Evolutionary conservation across 148 eudicot species (phyloP).

Genomic region (Selenicereus undatus): DNA sequence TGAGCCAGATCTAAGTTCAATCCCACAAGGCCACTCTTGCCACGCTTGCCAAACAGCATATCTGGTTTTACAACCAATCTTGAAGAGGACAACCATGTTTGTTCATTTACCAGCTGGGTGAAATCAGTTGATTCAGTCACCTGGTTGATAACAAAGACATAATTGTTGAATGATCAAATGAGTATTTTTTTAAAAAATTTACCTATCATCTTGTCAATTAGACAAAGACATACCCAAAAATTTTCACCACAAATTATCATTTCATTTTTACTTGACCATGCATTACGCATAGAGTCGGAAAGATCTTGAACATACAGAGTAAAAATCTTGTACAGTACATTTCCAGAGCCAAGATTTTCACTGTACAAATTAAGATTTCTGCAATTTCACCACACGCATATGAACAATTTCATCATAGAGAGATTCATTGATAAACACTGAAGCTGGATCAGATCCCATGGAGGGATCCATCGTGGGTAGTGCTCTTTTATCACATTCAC

Average conservation of each 20-base stretch:
- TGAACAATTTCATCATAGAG: not conserved
- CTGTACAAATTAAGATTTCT: not conserved
- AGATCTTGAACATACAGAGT: not conserved
- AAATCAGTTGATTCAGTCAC: constrained; percentile 64
- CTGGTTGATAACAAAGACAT: constrained; percentile 26
- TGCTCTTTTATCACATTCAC: not conserved
- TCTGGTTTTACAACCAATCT: constrained; percentile 81
- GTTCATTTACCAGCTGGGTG: constrained; percentile 47
- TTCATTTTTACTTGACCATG: not conserved
- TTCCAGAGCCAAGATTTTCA: not conserved
- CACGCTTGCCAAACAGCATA: constrained; percentile 90
- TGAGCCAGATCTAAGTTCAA: constrained; percentile 75
- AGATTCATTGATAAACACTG: not conserved
- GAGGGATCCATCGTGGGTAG: not conserved
- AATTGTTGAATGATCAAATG: not conserved
- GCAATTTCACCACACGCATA: not conserved
- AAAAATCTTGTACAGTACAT: not conserved
- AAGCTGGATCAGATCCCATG: not conserved
- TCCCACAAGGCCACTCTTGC: constrained; percentile 80
- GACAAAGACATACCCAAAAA: not conserved
- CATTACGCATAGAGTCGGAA: not conserved
- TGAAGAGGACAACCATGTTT: constrained; percentile 73
- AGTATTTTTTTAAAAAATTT: not conserved
- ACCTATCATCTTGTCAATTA: not conserved
- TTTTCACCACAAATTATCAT: not conserved